A percentile compares a stretch with the other conserved stretches of the same genome.
These are phyloP conservation scores for Dactylellina parvicollis DNA, from an alignment of 2,329 filamentous ascomycete species.

Conservation along the genomic window DNA sequence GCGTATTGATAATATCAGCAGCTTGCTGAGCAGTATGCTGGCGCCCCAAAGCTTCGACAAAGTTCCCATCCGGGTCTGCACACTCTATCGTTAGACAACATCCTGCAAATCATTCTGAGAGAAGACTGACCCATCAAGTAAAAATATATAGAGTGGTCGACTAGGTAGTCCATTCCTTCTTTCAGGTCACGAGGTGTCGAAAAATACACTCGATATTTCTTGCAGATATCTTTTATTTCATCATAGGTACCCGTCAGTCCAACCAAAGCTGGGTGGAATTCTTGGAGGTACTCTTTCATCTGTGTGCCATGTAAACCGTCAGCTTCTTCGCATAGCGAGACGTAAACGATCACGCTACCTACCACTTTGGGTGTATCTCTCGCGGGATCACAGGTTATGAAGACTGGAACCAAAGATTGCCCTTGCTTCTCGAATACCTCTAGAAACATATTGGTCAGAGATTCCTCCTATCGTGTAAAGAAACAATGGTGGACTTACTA, in stretches of 20 bases:
- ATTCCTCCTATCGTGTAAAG: not conserved
- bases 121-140: conserved; percentile 81
- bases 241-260: conserved; percentile 94
- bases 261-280: conserved; percentile 87
- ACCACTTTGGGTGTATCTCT: conserved; percentile 84
- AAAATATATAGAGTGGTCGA: conserved; percentile 99
- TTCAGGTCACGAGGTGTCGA: conserved; percentile 88
- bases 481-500: conserved; percentile 57
- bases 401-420: conserved; percentile 74
- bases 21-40: conserved; percentile 92
- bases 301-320: conserved; percentile 6
- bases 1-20: conserved; percentile 82
- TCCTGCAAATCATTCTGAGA: not conserved
- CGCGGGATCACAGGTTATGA: conserved; percentile 94
- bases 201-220: conserved; percentile 96
- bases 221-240: conserved; percentile 92
- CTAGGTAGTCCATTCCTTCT: conserved; percentile 93
- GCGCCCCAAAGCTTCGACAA: conserved; percentile 93
- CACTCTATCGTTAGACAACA: conserved; percentile 1
- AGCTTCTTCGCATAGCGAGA: not conserved
- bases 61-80: conserved; percentile 90
- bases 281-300: conserved; percentile 82
- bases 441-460: conserved; percentile 12
- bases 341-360: conserved; percentile 14
- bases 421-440: conserved; percentile 58